These are phyloP conservation scores for Aspergillus eucalypticola DNA, from an alignment of 2,329 filamentous ascomycete species.

Conservation along the genomic window DNA sequence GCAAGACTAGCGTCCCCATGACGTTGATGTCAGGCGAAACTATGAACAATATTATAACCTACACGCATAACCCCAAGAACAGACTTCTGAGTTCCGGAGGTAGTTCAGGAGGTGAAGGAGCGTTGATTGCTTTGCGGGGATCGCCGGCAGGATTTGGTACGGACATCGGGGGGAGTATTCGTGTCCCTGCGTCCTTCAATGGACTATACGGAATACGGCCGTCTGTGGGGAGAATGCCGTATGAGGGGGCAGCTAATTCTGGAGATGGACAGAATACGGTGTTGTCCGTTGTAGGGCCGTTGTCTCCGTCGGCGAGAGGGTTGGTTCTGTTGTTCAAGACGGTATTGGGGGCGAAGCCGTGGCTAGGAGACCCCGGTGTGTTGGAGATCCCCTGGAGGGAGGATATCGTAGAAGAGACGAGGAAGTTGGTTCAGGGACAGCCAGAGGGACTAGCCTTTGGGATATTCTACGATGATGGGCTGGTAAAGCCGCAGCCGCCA, in stretches of 20 bases:
- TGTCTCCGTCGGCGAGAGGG: slow-evolving; percentile 58
- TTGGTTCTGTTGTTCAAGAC: slow-evolving; percentile 59
- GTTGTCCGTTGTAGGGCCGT: slow-evolving; percentile 63
- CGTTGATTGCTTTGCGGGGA: slow-evolving; percentile 56
- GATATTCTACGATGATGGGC: slow-evolving; percentile 54
- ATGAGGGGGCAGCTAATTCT: slow-evolving; percentile 62
- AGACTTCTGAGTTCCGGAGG: slow-evolving; percentile 56
- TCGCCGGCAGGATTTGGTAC: slow-evolving; percentile 60
- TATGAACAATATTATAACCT: slow-evolving; percentile 61
- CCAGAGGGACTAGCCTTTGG: slow-evolving; percentile 54
- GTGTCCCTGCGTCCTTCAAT: slow-evolving; percentile 62
- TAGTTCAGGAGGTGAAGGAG: slow-evolving; percentile 61
- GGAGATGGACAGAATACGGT: slow-evolving; percentile 66
- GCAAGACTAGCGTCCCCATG: slow-evolving; percentile 57
- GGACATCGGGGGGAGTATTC: slow-evolving; percentile 58
- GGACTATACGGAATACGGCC: slow-evolving; percentile 59
- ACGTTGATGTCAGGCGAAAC: slow-evolving; percentile 62
- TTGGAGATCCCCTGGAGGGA: slow-evolving; percentile 66
- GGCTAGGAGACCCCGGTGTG: slow-evolving; percentile 66
- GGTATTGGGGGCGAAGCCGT: slow-evolving; percentile 61
- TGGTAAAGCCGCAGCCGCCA: slow-evolving; percentile 58
- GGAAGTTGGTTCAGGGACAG: slow-evolving; percentile 41
- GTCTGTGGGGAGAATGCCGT: slow-evolving; percentile 54
- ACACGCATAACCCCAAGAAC: slow-evolving; percentile 60
- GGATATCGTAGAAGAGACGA: slow-evolving; percentile 39